Conservation (phyloP, 2,329 filamentous ascomycete species). For the Scedosporium dehoogii region DNA sequence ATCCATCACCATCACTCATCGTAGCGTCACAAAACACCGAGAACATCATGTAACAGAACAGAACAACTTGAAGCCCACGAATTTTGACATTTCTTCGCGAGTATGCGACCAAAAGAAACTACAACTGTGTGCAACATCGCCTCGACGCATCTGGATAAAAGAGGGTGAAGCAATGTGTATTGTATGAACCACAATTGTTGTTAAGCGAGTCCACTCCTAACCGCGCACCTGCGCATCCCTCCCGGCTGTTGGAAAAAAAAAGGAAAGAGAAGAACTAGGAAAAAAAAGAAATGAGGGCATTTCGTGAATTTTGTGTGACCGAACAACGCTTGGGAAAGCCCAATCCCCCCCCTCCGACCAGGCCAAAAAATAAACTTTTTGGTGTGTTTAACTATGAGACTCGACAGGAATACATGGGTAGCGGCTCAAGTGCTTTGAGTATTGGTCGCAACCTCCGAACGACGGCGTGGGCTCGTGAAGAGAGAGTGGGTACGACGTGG, state of each 20-base stretch:
- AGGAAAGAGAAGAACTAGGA: constrained; percentile 9
- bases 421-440: constrained; percentile 27
- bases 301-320: constrained; percentile 9
- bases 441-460: constrained; percentile 33
- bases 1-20: too few relatives aligned
- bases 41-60: too few relatives aligned
- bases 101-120: not conserved
- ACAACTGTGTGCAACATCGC: not conserved
- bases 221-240: constrained; percentile 35
- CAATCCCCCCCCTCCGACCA: constrained; percentile 42
- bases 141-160: constrained; percentile 17
- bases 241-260: constrained; percentile 32
- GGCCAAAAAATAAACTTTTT: constrained; percentile 36
- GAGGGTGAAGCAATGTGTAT: constrained; percentile 30
- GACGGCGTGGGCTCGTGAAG: constrained; percentile 19
- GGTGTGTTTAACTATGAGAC: constrained; percentile 43
- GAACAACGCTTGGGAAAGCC: constrained; percentile 18
- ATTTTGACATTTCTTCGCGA: not conserved
- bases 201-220: constrained; percentile 36
- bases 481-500: constrained; percentile 4
- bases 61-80: too few relatives aligned
- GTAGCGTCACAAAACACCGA: too few relatives aligned
- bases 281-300: constrained; percentile 7
- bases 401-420: constrained; percentile 38
- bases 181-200: constrained; percentile 43